These are phyloP conservation scores for Lactifluus subvellereus DNA, from an alignment of 768 basidiomycete species.

Conservation along the genomic window DNA sequence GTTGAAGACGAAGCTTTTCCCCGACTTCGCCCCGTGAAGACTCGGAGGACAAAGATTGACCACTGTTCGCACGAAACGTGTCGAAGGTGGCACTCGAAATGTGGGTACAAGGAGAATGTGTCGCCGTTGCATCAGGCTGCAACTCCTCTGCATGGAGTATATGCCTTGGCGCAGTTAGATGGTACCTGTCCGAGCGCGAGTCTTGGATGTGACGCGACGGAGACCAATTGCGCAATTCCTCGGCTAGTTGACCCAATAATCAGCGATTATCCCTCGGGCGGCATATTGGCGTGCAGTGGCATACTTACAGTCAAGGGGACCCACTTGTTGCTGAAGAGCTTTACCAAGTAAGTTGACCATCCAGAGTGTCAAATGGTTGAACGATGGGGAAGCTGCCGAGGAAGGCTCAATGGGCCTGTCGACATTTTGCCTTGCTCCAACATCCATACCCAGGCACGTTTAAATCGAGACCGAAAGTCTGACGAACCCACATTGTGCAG, in stretches of 20 bases:
- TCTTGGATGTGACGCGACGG: neutral
- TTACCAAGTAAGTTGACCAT: neutral
- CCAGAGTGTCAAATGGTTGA: neutral
- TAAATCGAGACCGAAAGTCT: neutral
- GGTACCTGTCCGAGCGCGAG: neutral
- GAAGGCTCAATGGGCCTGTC: neutral
- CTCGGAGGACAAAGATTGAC: neutral
- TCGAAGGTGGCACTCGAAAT: constrained; percentile 1
- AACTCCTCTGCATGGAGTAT: neutral
- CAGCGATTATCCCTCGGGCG: neutral
- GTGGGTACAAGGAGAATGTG: neutral
- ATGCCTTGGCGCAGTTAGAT: neutral
- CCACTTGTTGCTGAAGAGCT: neutral
- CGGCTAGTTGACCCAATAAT: neutral
- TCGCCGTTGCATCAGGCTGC: neutral
- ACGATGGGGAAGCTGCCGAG: neutral
- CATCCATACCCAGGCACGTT: neutral
- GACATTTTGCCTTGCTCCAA: neutral
- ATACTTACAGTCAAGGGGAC: neutral
- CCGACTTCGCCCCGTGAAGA: neutral
- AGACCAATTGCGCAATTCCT: neutral
- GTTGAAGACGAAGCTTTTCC: constrained; percentile 15
- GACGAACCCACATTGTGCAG: neutral
- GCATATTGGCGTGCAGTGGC: neutral
- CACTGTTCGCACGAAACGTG: constrained; percentile 3